Evolutionary conservation across 805 yeast genomes (phyloP).

Genomic region (Candida loeiensis): DNA sequence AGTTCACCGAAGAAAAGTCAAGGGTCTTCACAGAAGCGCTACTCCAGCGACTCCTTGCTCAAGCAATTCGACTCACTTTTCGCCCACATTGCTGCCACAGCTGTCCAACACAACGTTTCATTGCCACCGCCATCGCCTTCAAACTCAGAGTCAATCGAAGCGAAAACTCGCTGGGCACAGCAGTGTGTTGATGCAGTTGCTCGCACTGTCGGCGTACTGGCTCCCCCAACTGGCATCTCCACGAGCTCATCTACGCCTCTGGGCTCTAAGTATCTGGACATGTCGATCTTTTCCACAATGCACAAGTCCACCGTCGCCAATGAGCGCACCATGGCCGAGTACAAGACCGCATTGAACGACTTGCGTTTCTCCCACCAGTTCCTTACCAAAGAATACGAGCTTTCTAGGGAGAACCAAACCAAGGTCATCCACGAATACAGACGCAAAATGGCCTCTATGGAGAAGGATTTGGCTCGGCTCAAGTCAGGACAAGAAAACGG

Average conservation of each 20-base stretch:
- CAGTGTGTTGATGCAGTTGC: slow-evolving; percentile 37
- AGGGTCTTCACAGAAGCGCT: slow-evolving; percentile 1
- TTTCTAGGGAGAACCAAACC: slow-evolving; percentile 55
- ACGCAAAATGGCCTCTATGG: slow-evolving; percentile 47
- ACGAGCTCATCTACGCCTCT: background rate
- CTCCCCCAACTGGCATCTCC: background rate
- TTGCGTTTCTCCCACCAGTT: slow-evolving; percentile 69
- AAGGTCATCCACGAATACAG: slow-evolving; percentile 52
- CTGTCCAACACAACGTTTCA: slow-evolving; percentile 40
- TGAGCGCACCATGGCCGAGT: slow-evolving; percentile 27
- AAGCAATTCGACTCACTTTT: slow-evolving; percentile 42
- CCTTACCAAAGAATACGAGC: slow-evolving; percentile 62
- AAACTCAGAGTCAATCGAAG: slow-evolving; percentile 19
- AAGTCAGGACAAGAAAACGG: background rate
- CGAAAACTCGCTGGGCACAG: slow-evolving; percentile 35
- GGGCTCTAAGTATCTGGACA: slow-evolving; percentile 3
- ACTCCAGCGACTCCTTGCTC: slow-evolving; percentile 5
- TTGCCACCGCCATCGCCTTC: slow-evolving; percentile 33
- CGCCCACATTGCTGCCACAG: slow-evolving; percentile 44
- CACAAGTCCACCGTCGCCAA: slow-evolving; percentile 10
- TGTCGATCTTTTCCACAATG: slow-evolving; percentile 16
- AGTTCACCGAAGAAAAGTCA: slow-evolving; percentile 10
- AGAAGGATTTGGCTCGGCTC: slow-evolving; percentile 39
- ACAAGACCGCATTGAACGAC: slow-evolving; percentile 62
- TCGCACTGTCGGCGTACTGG: background rate